Conservation (phyloP, 805 yeast genomes). For the Yamadazyma phyllophila region DNA sequence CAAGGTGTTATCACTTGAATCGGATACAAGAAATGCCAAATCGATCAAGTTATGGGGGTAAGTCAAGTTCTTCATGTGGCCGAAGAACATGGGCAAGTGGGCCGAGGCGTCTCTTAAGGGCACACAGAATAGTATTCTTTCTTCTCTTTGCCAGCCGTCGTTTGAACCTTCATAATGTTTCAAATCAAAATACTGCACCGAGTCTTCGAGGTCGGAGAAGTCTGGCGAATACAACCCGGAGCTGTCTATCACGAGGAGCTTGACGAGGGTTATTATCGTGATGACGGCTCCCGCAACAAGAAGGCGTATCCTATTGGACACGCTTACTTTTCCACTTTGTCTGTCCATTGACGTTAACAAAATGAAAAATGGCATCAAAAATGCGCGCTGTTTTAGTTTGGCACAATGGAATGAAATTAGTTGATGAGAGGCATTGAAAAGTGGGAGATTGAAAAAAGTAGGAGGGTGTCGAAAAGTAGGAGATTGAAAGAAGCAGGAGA, state of each 20-base stretch:
- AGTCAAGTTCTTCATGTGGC: constrained; percentile 73
- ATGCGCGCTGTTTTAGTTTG: background rate
- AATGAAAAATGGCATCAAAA: background rate
- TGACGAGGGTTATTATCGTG: constrained; percentile 12
- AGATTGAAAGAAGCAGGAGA: no score
- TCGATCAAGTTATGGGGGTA: constrained; percentile 88
- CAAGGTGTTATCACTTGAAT: constrained; percentile 86
- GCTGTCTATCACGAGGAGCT: constrained; percentile 14
- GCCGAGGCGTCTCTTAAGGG: constrained; percentile 91
- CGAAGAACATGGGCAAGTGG: constrained; percentile 86
- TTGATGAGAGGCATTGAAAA: background rate
- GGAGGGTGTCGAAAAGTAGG: no score
- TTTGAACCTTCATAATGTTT: constrained; percentile 60
- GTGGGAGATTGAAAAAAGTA: no score
- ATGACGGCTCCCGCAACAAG: constrained; percentile 11
- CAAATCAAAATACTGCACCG: constrained; percentile 72
- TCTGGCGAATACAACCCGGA: constrained; percentile 29
- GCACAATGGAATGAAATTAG: background rate
- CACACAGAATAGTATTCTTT: constrained; percentile 79
- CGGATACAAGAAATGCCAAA: constrained; percentile 80
- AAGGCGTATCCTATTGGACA: constrained; percentile 9
- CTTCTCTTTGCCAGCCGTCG: constrained; percentile 77
- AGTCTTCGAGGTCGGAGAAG: constrained; percentile 22
- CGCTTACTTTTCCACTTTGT: constrained; percentile 7
- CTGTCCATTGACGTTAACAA: background rate